Conservation (phyloP, 192 early-diverging fungal genomes). For the Backusella australiensis region DNA sequence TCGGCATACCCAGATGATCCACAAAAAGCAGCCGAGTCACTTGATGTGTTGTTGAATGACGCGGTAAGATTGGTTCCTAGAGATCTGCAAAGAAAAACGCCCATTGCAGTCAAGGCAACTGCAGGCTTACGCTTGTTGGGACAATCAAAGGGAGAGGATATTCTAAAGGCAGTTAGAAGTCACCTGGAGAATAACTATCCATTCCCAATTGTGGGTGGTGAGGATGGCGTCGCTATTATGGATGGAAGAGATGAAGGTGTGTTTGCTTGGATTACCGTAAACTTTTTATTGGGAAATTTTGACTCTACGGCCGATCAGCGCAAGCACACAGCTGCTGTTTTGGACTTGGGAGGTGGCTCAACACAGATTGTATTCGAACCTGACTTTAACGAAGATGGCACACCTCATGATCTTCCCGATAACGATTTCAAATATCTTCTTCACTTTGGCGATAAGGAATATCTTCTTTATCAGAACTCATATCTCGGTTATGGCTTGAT, state of each 20-base stretch:
- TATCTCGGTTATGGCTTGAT: constrained; percentile 87
- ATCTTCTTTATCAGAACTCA: constrained; percentile 84
- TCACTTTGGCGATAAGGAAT: constrained; percentile 58
- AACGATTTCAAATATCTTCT: constrained; percentile 69
- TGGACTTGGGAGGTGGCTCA: constrained; percentile 87
- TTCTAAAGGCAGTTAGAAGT: constrained; percentile 62
- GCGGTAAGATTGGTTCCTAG: constrained; percentile 65
- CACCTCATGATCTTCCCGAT: constrained; percentile 30
- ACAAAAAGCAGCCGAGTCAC: constrained; percentile 63
- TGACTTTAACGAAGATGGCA: constrained; percentile 20
- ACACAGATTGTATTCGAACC: constrained; percentile 94
- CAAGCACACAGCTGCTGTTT: constrained; percentile 69
- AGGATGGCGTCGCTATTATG: constrained; percentile 76
- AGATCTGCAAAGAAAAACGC: constrained; percentile 63
- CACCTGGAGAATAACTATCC: constrained; percentile 62
- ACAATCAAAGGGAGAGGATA: constrained; percentile 59
- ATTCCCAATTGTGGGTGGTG: constrained; percentile 56
- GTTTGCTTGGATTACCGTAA: constrained; percentile 92
- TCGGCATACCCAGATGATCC: constrained; percentile 66
- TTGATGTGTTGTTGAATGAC: constrained; percentile 65
- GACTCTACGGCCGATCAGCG: constrained; percentile 34
- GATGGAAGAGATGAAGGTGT: constrained; percentile 86
- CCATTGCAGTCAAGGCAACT: constrained; percentile 84
- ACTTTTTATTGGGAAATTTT: constrained; percentile 70
- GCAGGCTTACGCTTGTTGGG: constrained; percentile 79